Percentiles rank a stretch among this genome's conserved stretches.
These are phyloP conservation scores for Clarkia xantiana DNA, from an alignment of 345 rosid genomes.

Conservation along the genomic window DNA sequence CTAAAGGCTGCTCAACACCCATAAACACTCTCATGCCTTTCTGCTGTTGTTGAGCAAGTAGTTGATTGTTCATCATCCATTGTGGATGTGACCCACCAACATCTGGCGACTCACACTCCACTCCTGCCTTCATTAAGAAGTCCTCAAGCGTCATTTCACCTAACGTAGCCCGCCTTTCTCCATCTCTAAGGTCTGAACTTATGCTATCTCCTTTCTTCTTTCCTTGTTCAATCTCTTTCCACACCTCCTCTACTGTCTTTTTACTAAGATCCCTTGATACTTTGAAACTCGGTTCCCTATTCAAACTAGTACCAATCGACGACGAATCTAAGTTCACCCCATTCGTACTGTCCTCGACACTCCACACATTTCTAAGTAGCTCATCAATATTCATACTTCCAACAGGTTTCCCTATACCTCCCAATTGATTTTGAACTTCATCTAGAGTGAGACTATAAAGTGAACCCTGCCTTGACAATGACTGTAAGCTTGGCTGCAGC, in stretches of 20 bases:
- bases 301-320: constrained; percentile 3
- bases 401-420: constrained; percentile 12
- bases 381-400: constrained; percentile 19
- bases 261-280: constrained; percentile 14
- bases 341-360: too few relatives aligned
- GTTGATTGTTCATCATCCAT: constrained; percentile 43
- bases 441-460: constrained; percentile 14
- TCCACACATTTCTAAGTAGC: constrained; percentile 15
- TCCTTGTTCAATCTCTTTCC: constrained; percentile 36
- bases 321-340: background rate
- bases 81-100: too few relatives aligned
- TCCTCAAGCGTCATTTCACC: constrained; percentile 56
- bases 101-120: constrained; percentile 28
- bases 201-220: constrained; percentile 8
- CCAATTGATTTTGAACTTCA: constrained; percentile 17
- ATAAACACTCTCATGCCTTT: constrained; percentile 12
- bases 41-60: constrained; percentile 18
- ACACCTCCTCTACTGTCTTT: constrained; percentile 19
- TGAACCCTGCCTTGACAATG: constrained; percentile 13
- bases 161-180: too few relatives aligned
- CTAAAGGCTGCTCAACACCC: constrained; percentile 13
- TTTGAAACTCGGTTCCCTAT: constrained; percentile 13
- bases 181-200: too few relatives aligned
- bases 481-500: constrained; percentile 1
- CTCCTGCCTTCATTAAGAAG: constrained; percentile 40